These are phyloP conservation scores for Elaeagnus macrophylla DNA, from an alignment of 306 rosid genomes.

Conservation along the genomic window DNA sequence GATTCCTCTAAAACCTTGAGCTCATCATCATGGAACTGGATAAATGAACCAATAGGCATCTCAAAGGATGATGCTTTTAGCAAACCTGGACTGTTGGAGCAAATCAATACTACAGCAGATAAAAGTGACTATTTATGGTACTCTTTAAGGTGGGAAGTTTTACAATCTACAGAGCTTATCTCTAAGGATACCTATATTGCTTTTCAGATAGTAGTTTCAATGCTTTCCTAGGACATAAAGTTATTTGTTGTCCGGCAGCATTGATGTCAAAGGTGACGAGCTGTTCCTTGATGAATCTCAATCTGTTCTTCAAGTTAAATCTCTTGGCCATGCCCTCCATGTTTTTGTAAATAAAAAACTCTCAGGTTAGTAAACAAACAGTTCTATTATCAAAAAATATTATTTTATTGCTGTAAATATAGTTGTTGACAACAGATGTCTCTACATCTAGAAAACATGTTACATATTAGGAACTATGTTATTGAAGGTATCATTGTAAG, in stretches of 20 bases:
- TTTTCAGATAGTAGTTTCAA: neutral
- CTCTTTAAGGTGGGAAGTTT: conserved; percentile 54
- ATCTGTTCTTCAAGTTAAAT: conserved; percentile 67
- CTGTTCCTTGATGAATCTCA: conserved; percentile 26
- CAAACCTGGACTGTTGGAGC: conserved; percentile 67
- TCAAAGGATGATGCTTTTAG: conserved; percentile 61
- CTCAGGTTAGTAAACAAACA: conserved; percentile 39
- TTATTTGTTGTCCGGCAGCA: conserved; percentile 29
- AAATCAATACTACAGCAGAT: conserved; percentile 90
- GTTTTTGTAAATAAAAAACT: conserved; percentile 64
- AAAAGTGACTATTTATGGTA: conserved; percentile 91
- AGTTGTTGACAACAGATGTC: no score
- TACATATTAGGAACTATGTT: no score
- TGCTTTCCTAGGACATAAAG: conserved; percentile 3
- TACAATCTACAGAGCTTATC: no score
- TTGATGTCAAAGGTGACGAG: conserved; percentile 37
- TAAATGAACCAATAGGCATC: conserved; percentile 73
- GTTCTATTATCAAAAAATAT: conserved; percentile 1
- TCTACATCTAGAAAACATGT: no score
- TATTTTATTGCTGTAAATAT: neutral
- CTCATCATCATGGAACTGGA: conserved; percentile 75
- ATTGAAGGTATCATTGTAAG: no score
- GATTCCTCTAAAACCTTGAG: conserved; percentile 40
- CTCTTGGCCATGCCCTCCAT: conserved; percentile 88
- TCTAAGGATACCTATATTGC: no score